phyloP scores from a whole-genome alignment of 805 yeast species.

The Ogataea wickerhamii region DNA sequence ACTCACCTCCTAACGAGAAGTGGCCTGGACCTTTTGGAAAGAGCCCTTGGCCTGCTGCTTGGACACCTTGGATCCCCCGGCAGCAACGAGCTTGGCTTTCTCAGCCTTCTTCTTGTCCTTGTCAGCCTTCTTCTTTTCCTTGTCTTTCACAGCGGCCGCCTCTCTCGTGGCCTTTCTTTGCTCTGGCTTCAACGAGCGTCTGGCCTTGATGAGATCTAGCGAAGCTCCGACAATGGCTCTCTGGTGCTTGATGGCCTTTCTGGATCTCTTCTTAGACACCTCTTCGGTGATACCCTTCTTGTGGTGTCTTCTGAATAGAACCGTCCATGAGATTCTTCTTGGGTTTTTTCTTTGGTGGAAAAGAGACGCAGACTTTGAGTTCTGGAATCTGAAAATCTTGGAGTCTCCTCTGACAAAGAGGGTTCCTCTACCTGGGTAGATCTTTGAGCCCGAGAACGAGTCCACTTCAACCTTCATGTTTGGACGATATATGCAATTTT shows the following conservation, averaged over 20 bases:
- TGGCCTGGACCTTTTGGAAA: slow-evolving; percentile 93
- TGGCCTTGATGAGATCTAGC: slow-evolving; percentile 95
- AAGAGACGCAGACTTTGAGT: slow-evolving; percentile 95
- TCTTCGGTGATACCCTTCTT: slow-evolving; percentile 99
- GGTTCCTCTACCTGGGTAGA: slow-evolving; percentile 99
- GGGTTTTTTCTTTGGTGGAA: slow-evolving; percentile 99
- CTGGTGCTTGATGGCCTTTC: slow-evolving; percentile 97
- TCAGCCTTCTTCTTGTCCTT: slow-evolving; percentile 95
- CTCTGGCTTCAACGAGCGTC: slow-evolving; percentile 94
- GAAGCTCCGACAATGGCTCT: slow-evolving; percentile 99
- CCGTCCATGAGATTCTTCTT: slow-evolving; percentile 99
- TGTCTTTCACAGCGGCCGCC: slow-evolving; percentile 76
- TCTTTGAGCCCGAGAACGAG: slow-evolving; percentile 98
- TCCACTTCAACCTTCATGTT: slow-evolving; percentile 99
- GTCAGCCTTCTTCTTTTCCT: slow-evolving; percentile 85
- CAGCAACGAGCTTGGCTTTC: slow-evolving; percentile 79
- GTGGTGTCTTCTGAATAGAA: slow-evolving; percentile 99
- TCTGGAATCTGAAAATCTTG: slow-evolving; percentile 98
- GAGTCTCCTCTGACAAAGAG: slow-evolving; percentile 99
- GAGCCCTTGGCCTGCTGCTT: slow-evolving; percentile 98
- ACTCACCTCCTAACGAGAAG: slow-evolving; percentile 76
- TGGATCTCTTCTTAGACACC: slow-evolving; percentile 92
- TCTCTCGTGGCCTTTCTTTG: slow-evolving; percentile 98
- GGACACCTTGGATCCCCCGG: slow-evolving; percentile 74
- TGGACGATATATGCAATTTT: background rate